phyloP scores from a whole-genome alignment of 441 rosid genomes.

The Erodium texanum region DNA sequence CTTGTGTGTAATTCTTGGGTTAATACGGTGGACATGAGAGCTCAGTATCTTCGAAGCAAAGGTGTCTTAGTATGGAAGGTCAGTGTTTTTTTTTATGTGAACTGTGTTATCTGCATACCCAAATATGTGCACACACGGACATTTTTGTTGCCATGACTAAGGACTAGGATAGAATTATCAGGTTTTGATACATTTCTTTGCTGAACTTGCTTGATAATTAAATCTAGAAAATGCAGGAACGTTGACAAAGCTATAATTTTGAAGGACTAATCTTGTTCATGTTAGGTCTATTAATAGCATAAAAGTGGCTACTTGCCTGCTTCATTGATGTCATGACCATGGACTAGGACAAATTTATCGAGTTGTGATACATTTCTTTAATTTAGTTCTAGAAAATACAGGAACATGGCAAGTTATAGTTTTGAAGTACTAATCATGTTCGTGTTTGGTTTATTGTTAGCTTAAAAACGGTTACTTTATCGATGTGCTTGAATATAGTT shows the following conservation, averaged over 20 bases:
- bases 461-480: background rate
- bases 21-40: slow-evolving; percentile 86
- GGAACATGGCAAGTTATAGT: background rate
- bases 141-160: background rate
- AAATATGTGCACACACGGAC: too few species aligned
- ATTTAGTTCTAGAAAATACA: background rate
- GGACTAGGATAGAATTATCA: background rate
- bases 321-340: background rate
- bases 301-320: too few species aligned
- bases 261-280: background rate
- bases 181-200: background rate
- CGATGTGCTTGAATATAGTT: too few species aligned
- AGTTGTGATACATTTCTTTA: background rate
- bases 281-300: too few species aligned
- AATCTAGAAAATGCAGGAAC: background rate
- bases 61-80: slow-evolving; percentile 98
- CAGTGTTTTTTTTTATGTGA: slow-evolving; percentile 11
- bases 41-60: slow-evolving; percentile 75
- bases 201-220: background rate
- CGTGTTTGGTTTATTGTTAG: background rate
- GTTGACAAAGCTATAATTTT: too few species aligned
- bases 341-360: background rate
- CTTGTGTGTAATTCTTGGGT: slow-evolving; percentile 69
- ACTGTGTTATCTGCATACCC: background rate
- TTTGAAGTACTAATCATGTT: background rate